These are phyloP conservation scores for Chenopodium formosanum DNA, from an alignment of 148 eudicot genomes.

Conservation along the genomic window DNA sequence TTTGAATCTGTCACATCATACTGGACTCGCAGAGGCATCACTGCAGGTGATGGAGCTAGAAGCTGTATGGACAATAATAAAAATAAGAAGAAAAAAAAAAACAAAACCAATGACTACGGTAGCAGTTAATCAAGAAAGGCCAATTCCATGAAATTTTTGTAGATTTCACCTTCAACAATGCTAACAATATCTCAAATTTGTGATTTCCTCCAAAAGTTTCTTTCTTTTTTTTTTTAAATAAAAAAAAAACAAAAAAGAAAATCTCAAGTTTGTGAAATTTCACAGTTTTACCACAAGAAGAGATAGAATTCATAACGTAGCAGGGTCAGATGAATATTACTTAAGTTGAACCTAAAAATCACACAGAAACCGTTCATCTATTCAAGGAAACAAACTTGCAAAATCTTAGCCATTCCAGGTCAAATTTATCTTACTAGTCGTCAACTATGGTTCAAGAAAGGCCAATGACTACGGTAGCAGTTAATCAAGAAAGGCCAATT, in stretches of 20 bases:
- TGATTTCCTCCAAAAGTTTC: too few species aligned
- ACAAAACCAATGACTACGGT: not conserved
- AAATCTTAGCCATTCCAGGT: not conserved
- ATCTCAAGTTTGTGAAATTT: not conserved
- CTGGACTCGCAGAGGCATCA: slow-evolving; percentile 52
- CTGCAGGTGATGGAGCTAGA: slow-evolving; percentile 50
- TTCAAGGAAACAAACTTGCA: too few species aligned
- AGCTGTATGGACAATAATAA: slow-evolving; percentile 31
- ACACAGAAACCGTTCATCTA: not conserved
- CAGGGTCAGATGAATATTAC: not conserved
- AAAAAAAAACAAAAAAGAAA: too few species aligned
- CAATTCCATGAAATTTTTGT: not conserved
- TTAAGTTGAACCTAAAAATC: not conserved
- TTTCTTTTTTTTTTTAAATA: too few species aligned
- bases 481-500: not conserved
- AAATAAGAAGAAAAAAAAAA: not conserved
- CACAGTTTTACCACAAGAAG: not conserved
- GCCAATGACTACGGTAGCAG: too few species aligned
- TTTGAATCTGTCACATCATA: slow-evolving; percentile 50
- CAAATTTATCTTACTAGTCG: not conserved
- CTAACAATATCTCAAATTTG: not conserved
- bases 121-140: not conserved
- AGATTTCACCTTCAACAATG: not conserved
- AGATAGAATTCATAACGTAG: not conserved
- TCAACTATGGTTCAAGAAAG: not conserved